phyloP scores from a whole-genome alignment of 164 flowering plant genomes.

The Echeveria elegans region DNA sequence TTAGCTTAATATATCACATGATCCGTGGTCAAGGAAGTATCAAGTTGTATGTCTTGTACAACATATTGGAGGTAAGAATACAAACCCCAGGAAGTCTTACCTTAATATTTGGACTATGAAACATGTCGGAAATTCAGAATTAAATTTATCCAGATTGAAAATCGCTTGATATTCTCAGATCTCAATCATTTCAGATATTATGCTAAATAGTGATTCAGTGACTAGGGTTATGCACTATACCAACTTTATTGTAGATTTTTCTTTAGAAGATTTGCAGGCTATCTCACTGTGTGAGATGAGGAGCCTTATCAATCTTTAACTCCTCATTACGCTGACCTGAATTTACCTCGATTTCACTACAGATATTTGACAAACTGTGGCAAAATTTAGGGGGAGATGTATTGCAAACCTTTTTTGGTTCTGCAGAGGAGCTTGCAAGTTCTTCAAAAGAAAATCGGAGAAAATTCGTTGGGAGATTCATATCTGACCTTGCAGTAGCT shows the following conservation, averaged over 20 bases:
- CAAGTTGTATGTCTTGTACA: slow-evolving; percentile 95
- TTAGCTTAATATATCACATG: slow-evolving; percentile 97
- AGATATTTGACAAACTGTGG: slow-evolving; percentile 94
- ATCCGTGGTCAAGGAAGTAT: slow-evolving; percentile 97
- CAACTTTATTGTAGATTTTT: background rate
- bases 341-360: slow-evolving; percentile 14
- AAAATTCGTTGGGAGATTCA: slow-evolving; percentile 62
- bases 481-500: slow-evolving; percentile 64
- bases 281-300: background rate
- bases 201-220: too few relatives aligned
- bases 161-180: background rate
- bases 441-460: slow-evolving; percentile 47
- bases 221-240: background rate
- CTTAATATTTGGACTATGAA: background rate
- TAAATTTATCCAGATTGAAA: background rate
- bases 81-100: background rate
- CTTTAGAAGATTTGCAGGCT: background rate
- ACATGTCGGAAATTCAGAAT: background rate
- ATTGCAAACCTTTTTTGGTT: slow-evolving; percentile 65
- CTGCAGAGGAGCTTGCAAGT: slow-evolving; percentile 80
- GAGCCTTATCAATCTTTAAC: background rate
- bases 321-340: background rate
- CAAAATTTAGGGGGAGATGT: slow-evolving; percentile 91
- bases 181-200: background rate
- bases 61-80: slow-evolving; percentile 81